Evolutionary conservation across 2,329 filamentous ascomycete genomes (phyloP).

Genomic region (Colletotrichum falcatum): DNA sequence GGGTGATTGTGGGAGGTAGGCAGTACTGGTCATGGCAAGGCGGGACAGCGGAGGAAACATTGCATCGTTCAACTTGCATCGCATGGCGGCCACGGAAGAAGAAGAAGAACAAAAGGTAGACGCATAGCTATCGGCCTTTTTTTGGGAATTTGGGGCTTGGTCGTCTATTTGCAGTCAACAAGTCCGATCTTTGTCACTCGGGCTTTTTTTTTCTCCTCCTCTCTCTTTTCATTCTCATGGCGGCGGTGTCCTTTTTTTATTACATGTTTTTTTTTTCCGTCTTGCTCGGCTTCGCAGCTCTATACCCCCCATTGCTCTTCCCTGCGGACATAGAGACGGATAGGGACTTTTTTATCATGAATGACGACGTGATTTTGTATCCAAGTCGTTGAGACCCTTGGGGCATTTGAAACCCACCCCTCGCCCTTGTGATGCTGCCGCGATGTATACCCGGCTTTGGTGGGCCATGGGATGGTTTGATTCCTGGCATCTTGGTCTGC

Average conservation of each 20-base stretch:
- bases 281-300: not conserved
- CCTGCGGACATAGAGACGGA: slow-evolving; percentile 2
- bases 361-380: slow-evolving; percentile 4
- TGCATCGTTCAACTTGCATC: slow-evolving; percentile 8
- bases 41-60: not conserved
- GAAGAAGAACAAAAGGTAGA: not conserved
- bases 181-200: not conserved
- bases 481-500: not conserved
- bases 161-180: not conserved
- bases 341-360: not conserved
- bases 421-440: not conserved
- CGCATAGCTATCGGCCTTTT: slow-evolving; percentile 17
- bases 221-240: slow-evolving; percentile 4
- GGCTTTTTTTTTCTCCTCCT: not conserved
- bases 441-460: not conserved
- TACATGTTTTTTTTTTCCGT: too few relatives aligned
- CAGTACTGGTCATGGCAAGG: not conserved
- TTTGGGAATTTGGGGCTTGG: not conserved
- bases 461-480: not conserved
- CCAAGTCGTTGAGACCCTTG: not conserved
- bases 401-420: not conserved
- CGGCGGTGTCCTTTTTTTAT: not conserved
- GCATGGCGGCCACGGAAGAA: not conserved
- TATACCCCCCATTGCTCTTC: slow-evolving; percentile 17
- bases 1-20: not conserved